Evolutionary conservation across 225 moss, liverwort and hornwort species (phyloP), one percentile per base, ranked within the genome.

Genomic region (Takakia lepidozioides): DNA sequence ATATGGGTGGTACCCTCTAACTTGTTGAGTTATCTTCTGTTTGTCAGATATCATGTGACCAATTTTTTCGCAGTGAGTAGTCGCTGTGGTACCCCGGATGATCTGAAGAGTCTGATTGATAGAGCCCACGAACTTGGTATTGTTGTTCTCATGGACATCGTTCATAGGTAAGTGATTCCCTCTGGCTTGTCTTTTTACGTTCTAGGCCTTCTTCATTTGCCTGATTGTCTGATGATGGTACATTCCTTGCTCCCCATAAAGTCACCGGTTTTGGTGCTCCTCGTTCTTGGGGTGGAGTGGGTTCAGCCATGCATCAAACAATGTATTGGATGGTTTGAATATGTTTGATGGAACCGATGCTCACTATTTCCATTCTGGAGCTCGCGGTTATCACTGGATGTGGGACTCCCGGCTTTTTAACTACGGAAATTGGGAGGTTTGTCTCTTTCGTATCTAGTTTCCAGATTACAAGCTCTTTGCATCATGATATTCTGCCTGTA

Each of bases 351-450:
- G 49, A 29, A 50, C 49, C 3, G 49, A 50, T 30, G 26, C 49
- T n/a, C 49, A 50, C 26, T 50, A 50, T 30, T 50, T 50, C 19
- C 49, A 50, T 18, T 10, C 49, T 25, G 49, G 49, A 3, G 13
- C 49, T 9, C 49, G 49, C 29, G 49, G 49, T 7, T 50, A 50
- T 29, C 49, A 50, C 30, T 50, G 49, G 49, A 50, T 50, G 49
- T 50, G 49, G 49, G 49, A 50, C 29, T 50, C 49, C 19, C 49
- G 49, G 7, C 14, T 50, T 14, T 50, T 50, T n/a, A 50, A 50
- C 49, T 50, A 50, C 16, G 49, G 49, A 18, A 50, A 17, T 30
- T 50, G 49, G 49, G 49, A 50, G 49, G 49, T 50, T 24, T 18
- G 28, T 50, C 26, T 17, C 26, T 2, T 50, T 26, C n/a, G n/a